Base-by-base conservation (phyloP, 1,284 basidiomycete genomes). In the Cryptococcus deneoformans region DNA sequence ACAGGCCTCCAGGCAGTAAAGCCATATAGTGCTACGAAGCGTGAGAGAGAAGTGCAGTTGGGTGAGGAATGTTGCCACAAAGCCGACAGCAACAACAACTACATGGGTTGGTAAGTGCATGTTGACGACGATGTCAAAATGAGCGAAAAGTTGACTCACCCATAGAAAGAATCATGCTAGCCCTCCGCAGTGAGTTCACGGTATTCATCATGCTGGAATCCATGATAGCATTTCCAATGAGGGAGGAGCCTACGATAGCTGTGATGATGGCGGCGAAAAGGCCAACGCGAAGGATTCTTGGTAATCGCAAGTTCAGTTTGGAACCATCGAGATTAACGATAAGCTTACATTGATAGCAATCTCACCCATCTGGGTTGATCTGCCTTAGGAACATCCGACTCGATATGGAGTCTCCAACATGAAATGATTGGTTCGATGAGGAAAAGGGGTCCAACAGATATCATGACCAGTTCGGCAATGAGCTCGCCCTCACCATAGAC, bases 361-460 rank as follows among this genome's bases (percentile, higher is more conserved):
- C 46, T 38, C 20, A 67, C 59, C 63, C 63, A 67, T 29, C 34
- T 20, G 8, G 65, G 65, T 36, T 46, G 43, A 11, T 60, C 52
- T 6, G 61, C 60, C 42, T 53, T 20, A 4, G 54, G 20, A 36
- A 64, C 50, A n/a, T 58, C 54, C 3, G 56, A 56, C 29, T 56
- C 57, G 38, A 72, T 56, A 34, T 71, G 63, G 3, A 58, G 53
- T 29, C 62, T 57, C 68, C 68, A 72, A 38, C 68, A 52, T 34
- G 50, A 46, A 10, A 70, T 52, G 14, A 66, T 37, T 8, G 70
- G 69, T 11, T 65, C 68, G 59, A 72, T 63, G 42, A 72, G 57
- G 61, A 72, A 67, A 16, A 70, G 56, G 56, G 56, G 65, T 4
- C 66, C 64, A 49, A 71, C 50, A 2, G 69, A 70, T 2, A 70